Conservation (phyloP, 169 alveolate species). For the Cryptosporidium xiaoi region DNA sequence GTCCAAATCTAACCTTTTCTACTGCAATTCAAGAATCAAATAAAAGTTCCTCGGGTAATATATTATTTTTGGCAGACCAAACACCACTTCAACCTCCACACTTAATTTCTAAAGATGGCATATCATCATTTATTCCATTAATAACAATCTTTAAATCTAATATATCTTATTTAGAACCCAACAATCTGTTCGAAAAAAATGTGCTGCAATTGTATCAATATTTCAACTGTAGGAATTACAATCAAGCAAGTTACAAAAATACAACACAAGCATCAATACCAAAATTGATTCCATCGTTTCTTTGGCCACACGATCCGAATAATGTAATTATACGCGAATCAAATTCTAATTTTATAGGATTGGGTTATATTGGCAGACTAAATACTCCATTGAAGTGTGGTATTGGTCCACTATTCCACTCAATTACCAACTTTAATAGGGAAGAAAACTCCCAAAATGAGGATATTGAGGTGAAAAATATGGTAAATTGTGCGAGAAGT, state of each 20-base stretch:
- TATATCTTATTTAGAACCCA: background rate
- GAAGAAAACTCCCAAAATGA: background rate
- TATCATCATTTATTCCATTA: constrained; percentile 56
- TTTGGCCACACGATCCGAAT: constrained; percentile 73
- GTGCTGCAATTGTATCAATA: constrained; percentile 5
- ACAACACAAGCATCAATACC: constrained; percentile 13
- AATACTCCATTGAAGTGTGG: constrained; percentile 36
- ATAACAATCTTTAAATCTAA: constrained; percentile 24
- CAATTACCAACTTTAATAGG: background rate
- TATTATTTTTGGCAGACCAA: constrained; percentile 38
- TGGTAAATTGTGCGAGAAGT: background rate
- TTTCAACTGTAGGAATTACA: background rate
- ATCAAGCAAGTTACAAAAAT: too few relatives aligned
- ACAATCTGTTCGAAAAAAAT: background rate
- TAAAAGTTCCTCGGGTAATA: constrained; percentile 19
- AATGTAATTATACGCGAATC: constrained; percentile 45
- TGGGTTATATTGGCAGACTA: constrained; percentile 54
- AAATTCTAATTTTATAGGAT: constrained; percentile 30
- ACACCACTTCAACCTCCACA: constrained; percentile 73
- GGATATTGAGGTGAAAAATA: background rate
- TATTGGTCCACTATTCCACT: constrained; percentile 57
- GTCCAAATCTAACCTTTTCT: constrained; percentile 62
- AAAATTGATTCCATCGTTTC: constrained; percentile 50
- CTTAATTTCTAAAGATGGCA: constrained; percentile 51
- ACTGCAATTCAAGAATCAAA: constrained; percentile 50